Percentiles rank a stretch among this genome's conserved stretches.
Evolutionary conservation across 371 early-diverging fungal genomes (phyloP).

Genomic region (Mucor circinelloides): DNA sequence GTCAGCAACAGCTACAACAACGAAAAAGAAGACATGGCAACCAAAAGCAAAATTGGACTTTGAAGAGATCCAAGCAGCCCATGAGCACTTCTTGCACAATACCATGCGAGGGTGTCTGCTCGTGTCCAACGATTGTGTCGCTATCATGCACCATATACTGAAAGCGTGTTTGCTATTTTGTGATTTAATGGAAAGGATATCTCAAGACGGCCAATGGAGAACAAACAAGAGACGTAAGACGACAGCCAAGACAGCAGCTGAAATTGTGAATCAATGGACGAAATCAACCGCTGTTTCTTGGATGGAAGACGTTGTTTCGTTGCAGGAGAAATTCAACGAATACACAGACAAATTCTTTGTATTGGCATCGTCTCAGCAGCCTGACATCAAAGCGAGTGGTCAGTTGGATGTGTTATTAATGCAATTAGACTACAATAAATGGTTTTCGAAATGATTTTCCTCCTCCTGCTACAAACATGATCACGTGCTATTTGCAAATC

Average conservation of each 20-base stretch:
- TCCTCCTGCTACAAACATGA: too few species aligned
- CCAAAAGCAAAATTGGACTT: slow-evolving; percentile 42
- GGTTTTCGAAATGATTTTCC: slow-evolving; percentile 9
- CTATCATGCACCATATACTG: slow-evolving; percentile 37
- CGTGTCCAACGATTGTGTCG: slow-evolving; percentile 34
- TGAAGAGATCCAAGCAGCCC: slow-evolving; percentile 61
- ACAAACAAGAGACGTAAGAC: slow-evolving; percentile 25
- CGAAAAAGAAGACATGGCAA: slow-evolving; percentile 5
- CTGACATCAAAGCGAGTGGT: slow-evolving; percentile 47
- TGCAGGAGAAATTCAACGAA: slow-evolving; percentile 52
- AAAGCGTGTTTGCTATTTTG: slow-evolving; percentile 48
- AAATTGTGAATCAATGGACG: slow-evolving; percentile 47
- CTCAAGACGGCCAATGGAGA: slow-evolving; percentile 36
- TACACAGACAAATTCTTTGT: slow-evolving; percentile 58
- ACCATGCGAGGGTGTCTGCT: slow-evolving; percentile 59
- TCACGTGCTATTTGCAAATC: background rate
- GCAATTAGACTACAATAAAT: slow-evolving; percentile 71
- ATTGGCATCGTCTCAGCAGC: slow-evolving; percentile 33
- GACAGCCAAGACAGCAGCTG: slow-evolving; percentile 35
- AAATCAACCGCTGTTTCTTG: slow-evolving; percentile 7
- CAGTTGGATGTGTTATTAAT: slow-evolving; percentile 63
- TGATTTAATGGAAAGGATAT: slow-evolving; percentile 30
- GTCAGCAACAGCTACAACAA: background rate
- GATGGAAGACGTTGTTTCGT: slow-evolving; percentile 29
- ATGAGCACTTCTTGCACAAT: slow-evolving; percentile 45